phyloP scores from a whole-genome alignment of 768 basidiomycete species.

The Termitomyces sp. region DNA sequence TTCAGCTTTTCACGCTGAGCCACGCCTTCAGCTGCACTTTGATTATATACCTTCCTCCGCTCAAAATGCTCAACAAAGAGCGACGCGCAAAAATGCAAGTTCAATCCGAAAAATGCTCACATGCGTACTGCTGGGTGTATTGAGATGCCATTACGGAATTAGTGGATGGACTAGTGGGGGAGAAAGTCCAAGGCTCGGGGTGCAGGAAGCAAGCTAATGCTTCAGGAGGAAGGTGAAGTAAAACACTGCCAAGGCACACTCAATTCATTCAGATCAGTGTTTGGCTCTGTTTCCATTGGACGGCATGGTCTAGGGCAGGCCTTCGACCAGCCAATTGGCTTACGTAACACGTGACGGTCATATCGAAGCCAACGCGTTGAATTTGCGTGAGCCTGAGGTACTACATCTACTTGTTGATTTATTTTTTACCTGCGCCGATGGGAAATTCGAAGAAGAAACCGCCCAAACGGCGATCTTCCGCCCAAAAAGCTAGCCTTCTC shows the following conservation, averaged over 20 bases:
- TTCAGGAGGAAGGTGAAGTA: constrained; percentile 39
- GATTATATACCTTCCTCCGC: background rate
- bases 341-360: too few relatives aligned
- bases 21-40: background rate
- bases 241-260: background rate
- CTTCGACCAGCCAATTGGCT: too few relatives aligned
- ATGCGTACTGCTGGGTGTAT: constrained; percentile 80
- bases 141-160: constrained; percentile 61
- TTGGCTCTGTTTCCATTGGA: constrained; percentile 12
- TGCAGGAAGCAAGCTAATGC: constrained; percentile 80
- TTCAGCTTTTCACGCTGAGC: background rate
- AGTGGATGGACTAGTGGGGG: constrained; percentile 26
- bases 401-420: background rate
- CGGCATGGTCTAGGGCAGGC: background rate
- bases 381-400: too few relatives aligned
- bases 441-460: background rate
- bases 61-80: background rate
- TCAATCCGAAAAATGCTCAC: constrained; percentile 42
- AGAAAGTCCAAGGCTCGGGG: constrained; percentile 24
- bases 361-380: too few relatives aligned
- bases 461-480: background rate
- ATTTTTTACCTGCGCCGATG: background rate
- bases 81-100: constrained; percentile 9
- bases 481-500: background rate
- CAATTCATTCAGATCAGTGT: constrained; percentile 5